These are phyloP conservation scores for Botrytis aclada DNA, from an alignment of 2,329 filamentous ascomycete species.

Conservation along the genomic window DNA sequence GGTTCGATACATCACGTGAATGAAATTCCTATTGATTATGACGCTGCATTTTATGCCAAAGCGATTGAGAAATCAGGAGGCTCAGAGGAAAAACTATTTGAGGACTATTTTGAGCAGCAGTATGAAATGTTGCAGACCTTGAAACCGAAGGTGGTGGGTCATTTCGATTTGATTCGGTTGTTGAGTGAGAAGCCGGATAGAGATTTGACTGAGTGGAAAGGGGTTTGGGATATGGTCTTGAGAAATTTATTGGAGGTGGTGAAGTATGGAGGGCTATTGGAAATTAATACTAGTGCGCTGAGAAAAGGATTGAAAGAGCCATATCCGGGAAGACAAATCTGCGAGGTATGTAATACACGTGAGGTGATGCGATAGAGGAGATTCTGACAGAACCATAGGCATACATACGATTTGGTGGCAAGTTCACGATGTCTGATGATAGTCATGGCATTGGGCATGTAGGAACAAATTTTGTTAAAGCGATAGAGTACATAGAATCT, in stretches of 20 bases:
- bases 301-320: conserved; percentile 89
- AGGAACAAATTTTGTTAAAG: conserved; percentile 74
- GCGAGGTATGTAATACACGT: conserved; percentile 45
- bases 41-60: conserved; percentile 60
- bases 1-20: conserved; percentile 90
- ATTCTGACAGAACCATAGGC: conserved; percentile 37
- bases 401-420: conserved; percentile 70
- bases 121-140: conserved; percentile 72
- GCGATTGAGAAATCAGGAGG: conserved; percentile 44
- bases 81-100: conserved; percentile 70
- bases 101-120: conserved; percentile 86
- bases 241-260: conserved; percentile 72
- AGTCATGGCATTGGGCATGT: conserved; percentile 87
- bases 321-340: conserved; percentile 78
- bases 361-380: not conserved
- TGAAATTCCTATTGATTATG: conserved; percentile 85
- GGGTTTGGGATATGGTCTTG: conserved; percentile 70
- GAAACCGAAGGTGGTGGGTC: conserved; percentile 76
- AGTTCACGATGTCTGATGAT: conserved; percentile 91
- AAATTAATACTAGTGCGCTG: conserved; percentile 84
- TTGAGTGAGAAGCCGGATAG: conserved; percentile 67
- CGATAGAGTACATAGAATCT: conserved; percentile 66
- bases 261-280: conserved; percentile 75
- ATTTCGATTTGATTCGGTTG: conserved; percentile 89
- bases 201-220: conserved; percentile 54